Percentiles rank a stretch among this genome's conserved stretches.
Conservation (phyloP, 805 yeast genomes). For the Suhomyces kilbournensis region DNA sequence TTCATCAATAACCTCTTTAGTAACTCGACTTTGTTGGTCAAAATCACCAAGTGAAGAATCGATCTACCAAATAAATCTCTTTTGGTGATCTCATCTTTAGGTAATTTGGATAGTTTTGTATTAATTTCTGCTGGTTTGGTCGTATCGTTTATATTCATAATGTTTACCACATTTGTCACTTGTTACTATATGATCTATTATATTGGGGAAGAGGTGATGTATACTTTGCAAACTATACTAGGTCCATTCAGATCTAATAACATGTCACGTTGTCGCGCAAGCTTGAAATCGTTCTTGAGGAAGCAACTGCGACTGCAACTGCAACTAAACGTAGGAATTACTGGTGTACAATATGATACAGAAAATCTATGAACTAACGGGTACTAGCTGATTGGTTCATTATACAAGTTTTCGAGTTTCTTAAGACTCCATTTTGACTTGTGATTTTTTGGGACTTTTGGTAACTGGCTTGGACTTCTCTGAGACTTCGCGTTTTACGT, state of each 20-base stretch:
- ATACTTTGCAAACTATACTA: background rate
- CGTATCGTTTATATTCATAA: background rate
- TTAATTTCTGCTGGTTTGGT: background rate
- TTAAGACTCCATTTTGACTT: background rate
- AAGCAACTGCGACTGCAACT: background rate
- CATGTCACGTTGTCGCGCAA: background rate
- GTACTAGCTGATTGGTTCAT: background rate
- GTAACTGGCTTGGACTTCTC: background rate
- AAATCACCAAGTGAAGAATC: constrained; percentile 54
- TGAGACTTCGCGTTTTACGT: background rate
- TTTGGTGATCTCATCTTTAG: constrained; percentile 37
- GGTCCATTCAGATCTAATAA: background rate
- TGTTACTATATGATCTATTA: background rate
- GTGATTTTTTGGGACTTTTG: constrained; percentile 3
- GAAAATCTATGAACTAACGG: background rate
- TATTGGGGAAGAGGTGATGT: background rate
- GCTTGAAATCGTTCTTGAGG: background rate
- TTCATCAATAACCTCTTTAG: constrained; percentile 47
- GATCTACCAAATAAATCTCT: constrained; percentile 74
- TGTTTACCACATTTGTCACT: constrained; percentile 4
- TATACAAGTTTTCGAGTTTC: background rate
- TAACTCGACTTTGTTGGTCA: constrained; percentile 47
- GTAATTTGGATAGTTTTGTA: constrained; percentile 14
- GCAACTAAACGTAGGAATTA: background rate
- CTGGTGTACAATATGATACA: background rate